Percentiles rank a stretch among this genome's conserved stretches.
phyloP scores from a whole-genome alignment of 1,139 yeast genomes.

The Diutina ranongensis region DNA sequence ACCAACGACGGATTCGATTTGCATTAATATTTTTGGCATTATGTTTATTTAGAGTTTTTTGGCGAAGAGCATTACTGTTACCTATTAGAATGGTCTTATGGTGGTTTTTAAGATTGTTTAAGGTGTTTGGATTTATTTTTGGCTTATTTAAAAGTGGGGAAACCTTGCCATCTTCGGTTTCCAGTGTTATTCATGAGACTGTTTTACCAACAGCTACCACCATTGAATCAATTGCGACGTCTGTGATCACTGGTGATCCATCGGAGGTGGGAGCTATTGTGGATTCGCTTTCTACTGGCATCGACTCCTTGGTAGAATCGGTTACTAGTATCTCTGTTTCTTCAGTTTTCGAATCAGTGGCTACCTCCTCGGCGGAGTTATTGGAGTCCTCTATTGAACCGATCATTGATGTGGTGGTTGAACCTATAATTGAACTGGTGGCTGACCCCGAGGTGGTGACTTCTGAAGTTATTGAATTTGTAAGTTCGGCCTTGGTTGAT shows the following conservation, averaged over 20 bases:
- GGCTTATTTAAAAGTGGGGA: neutral
- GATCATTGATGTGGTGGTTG: neutral
- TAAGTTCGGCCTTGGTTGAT: too few relatives aligned
- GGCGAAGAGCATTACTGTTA: slow-evolving; percentile 47
- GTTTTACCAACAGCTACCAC: too few relatives aligned
- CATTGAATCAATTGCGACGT: too few relatives aligned
- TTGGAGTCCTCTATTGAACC: too few relatives aligned
- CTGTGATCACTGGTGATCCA: too few relatives aligned
- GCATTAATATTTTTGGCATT: slow-evolving; percentile 45
- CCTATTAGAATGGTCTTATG: slow-evolving; percentile 50
- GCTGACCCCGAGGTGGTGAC: neutral
- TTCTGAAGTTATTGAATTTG: neutral
- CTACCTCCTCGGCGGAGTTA: too few relatives aligned
- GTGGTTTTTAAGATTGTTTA: slow-evolving; percentile 39
- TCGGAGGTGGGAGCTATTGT: too few relatives aligned
- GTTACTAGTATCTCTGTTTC: neutral
- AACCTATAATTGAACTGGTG: neutral
- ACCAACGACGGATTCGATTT: slow-evolving; percentile 46
- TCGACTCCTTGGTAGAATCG: neutral
- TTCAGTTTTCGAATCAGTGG: neutral
- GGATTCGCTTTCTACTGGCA: too few relatives aligned
- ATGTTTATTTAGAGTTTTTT: slow-evolving; percentile 52
- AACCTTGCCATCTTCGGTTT: neutral
- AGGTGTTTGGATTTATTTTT: slow-evolving; percentile 19
- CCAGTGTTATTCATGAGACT: too few relatives aligned